Evolutionary conservation across 2,329 filamentous ascomycete genomes (phyloP), one percentile per base, ranked within the genome.

Genomic region (Aspergillus sp.): DNA sequence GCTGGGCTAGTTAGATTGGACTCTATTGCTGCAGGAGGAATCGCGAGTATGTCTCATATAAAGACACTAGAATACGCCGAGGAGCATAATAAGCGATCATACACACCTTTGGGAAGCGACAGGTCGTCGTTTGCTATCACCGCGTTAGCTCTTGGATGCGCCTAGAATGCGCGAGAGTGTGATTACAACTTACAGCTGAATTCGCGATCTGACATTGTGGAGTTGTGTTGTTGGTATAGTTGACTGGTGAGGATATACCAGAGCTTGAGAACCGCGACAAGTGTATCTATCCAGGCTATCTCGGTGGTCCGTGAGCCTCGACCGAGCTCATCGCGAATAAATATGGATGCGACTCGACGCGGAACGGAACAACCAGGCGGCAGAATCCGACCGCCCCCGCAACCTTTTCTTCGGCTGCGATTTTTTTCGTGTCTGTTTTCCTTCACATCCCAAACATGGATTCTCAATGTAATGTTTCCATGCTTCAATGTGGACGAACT

Each of bases 61-160:
- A 30, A 30, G 26, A 11, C 26, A 20, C n/a, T 24, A 13, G 15
- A 22, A 22, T n/a, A n/a, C n/a, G 47, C 15, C 12, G 22, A 7
- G 15, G 26, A 20, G 11, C 26, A 32, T 0, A 9, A 41, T 12
- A 22, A n/a, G 8, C 18, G 9, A 13, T 13, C 30, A 2, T 48
- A 59, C 68, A 55, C 71, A 82, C 81, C 81, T 78, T 85, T 85
- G 22, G 83, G 83, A 50, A 85, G 78, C 66, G 83, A 85, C 65
- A 85, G 76, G 66, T 86, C 83, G 66, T 85, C 83, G 71, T 77
- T 82, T 64, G 78, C 81, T 83, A 60, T 47, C 53, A 60, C 30
- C 48, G 39, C 18, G 63, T 68, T 55, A 72, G 66, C 61, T 58
- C 42, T 53, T 22, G 24, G 9, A 50, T 53, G 53, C 57, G 57